Evolutionary conservation across 768 basidiomycete genomes (phyloP).

Genomic region (Trametes elegans): DNA sequence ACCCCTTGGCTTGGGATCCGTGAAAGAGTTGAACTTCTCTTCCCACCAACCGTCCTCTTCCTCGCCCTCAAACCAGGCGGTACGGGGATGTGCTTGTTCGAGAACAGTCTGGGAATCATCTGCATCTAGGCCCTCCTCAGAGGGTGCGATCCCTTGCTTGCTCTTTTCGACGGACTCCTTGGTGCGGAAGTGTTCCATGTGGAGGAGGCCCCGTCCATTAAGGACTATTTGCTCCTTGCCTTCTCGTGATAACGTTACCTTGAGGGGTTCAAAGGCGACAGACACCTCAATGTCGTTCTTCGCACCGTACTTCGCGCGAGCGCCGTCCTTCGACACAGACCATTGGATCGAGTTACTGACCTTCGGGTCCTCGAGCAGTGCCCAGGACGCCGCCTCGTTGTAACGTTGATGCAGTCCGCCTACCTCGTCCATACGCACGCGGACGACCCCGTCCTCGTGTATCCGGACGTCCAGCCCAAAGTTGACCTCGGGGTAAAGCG

Average conservation of each 20-base stretch:
- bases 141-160: constrained; percentile 34
- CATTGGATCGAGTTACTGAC: constrained; percentile 61
- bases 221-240: constrained; percentile 85
- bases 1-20: constrained; percentile 96
- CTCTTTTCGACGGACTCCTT: constrained; percentile 46
- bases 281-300: constrained; percentile 62
- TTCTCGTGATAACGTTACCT: constrained; percentile 64
- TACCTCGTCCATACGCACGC: constrained; percentile 92
- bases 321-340: constrained; percentile 62
- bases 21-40: constrained; percentile 84
- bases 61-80: constrained; percentile 88
- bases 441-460: constrained; percentile 83
- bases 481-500: constrained; percentile 78
- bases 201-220: constrained; percentile 86
- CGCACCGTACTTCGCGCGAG: constrained; percentile 62
- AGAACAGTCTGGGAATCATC: constrained; percentile 49
- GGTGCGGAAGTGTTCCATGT: constrained; percentile 96
- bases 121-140: constrained; percentile 37
- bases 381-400: constrained; percentile 91
- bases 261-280: constrained; percentile 74
- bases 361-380: constrained; percentile 69
- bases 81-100: constrained; percentile 42
- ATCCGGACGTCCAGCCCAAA: constrained; percentile 83
- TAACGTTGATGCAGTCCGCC: constrained; percentile 79
- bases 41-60: constrained; percentile 86